Evolutionary conservation across 2,329 filamentous ascomycete species (phyloP).

Genomic region (Microcera coccophila): DNA sequence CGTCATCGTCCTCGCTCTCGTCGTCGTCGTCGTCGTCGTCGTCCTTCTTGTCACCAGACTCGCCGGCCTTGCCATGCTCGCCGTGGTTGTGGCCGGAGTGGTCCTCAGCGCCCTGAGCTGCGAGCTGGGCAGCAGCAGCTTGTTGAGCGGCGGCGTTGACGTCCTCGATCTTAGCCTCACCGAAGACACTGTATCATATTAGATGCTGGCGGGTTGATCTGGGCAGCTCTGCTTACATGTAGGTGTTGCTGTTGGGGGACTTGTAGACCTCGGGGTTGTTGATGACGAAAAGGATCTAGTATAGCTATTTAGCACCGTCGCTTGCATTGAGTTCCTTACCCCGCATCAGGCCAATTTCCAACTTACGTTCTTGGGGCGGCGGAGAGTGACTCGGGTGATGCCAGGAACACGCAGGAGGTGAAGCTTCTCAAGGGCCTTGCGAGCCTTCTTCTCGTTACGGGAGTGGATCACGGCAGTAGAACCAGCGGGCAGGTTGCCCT

Average conservation of each 20-base stretch:
- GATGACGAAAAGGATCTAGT: constrained; percentile 97
- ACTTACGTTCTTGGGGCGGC: constrained; percentile 98
- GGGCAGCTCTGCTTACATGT: constrained; percentile 71
- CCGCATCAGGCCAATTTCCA: neutral
- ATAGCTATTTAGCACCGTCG: constrained; percentile 19
- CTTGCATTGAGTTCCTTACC: neutral
- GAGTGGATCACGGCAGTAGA: constrained; percentile 90
- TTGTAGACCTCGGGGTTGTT: constrained; percentile 99
- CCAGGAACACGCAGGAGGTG: constrained; percentile 93
- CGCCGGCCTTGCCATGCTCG: constrained; percentile 61
- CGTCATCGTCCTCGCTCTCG: constrained; percentile 85
- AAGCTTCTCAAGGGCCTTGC: constrained; percentile 98
- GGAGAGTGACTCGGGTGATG: constrained; percentile 96
- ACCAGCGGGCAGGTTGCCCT: constrained; percentile 74
- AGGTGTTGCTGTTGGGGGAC: constrained; percentile 98
- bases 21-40: constrained; percentile 65
- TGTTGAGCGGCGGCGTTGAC: constrained; percentile 97
- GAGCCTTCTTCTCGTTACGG: constrained; percentile 99
- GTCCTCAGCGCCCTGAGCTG: constrained; percentile 61
- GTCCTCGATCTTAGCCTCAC: constrained; percentile 99
- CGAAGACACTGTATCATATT: constrained; percentile 72
- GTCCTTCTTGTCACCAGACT: constrained; percentile 64
- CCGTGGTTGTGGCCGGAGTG: constrained; percentile 70
- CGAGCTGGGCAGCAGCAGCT: constrained; percentile 91
- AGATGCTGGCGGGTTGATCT: constrained; percentile 3